phyloP scores from a whole-genome alignment of 1,284 basidiomycete species.

The Ganoderma leucocontextum region DNA sequence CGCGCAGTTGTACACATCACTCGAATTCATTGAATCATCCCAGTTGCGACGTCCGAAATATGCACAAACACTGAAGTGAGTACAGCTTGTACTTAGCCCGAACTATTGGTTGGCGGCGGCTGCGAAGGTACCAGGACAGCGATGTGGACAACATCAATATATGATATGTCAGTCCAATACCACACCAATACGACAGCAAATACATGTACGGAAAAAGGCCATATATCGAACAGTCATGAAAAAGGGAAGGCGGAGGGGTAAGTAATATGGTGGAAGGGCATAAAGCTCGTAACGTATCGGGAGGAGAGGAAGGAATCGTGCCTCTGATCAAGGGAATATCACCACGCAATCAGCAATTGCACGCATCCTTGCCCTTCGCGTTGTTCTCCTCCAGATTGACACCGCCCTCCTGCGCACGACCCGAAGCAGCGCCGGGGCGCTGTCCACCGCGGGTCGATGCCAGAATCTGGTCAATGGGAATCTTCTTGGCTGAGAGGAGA shows the following conservation, averaged over 20 bases:
- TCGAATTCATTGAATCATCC: too few species aligned
- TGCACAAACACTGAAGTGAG: neutral
- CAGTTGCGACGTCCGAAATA: neutral
- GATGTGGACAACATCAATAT: conserved; percentile 30
- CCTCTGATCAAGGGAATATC: conserved; percentile 1
- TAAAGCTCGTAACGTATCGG: conserved; percentile 32
- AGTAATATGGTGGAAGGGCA: conserved; percentile 36
- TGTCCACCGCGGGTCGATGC: conserved; percentile 76
- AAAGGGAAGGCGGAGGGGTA: conserved; percentile 34
- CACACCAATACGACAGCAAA: conserved; percentile 43
- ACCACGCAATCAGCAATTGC: conserved; percentile 65
- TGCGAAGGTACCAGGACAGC: neutral
- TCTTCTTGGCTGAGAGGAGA: conserved; percentile 82
- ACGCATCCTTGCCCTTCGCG: conserved; percentile 76
- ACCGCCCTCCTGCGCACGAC: conserved; percentile 63
- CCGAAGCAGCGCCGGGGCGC: conserved; percentile 66
- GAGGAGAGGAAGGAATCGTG: conserved; percentile 25
- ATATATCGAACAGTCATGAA: conserved; percentile 44
- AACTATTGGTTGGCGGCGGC: neutral
- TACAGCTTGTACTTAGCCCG: neutral
- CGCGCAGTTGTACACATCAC: neutral
- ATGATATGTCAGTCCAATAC: conserved; percentile 35
- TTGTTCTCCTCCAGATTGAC: conserved; percentile 82
- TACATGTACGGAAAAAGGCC: conserved; percentile 46
- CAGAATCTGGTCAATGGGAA: conserved; percentile 92